These are phyloP conservation scores for Beauveria australis DNA, from an alignment of 2,329 filamentous ascomycete genomes.

Conservation along the genomic window DNA sequence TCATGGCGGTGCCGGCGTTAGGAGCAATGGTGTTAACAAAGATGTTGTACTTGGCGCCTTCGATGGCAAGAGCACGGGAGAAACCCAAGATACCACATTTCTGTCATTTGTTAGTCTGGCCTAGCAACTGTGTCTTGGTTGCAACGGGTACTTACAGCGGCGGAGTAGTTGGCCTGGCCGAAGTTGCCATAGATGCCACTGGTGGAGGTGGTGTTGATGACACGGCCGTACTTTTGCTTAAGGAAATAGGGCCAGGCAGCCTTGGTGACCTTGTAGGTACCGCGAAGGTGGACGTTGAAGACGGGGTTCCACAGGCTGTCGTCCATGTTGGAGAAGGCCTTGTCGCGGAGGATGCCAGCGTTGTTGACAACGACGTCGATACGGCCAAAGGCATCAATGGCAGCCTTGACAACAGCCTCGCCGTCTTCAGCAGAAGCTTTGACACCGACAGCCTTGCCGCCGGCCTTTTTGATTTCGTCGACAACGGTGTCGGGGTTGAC, in stretches of 20 bases:
- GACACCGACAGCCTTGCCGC: constrained; percentile 84
- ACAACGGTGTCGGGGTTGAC: constrained; percentile 85
- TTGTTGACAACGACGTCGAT: constrained; percentile 97
- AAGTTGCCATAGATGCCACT: constrained; percentile 99
- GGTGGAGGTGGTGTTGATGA: constrained; percentile 94
- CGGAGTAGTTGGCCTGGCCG: constrained; percentile 94
- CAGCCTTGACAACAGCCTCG: constrained; percentile 81
- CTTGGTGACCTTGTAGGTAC: constrained; percentile 95
- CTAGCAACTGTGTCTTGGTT: too few relatives aligned
- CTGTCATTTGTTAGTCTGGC: constrained; percentile 31
- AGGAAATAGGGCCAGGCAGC: constrained; percentile 96
- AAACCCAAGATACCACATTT: constrained; percentile 93
- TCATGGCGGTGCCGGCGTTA: constrained; percentile 95
- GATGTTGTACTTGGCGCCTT: constrained; percentile 97
- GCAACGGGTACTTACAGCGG: constrained; percentile 53
- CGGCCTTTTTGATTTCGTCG: constrained; percentile 80
- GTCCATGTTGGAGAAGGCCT: constrained; percentile 96
- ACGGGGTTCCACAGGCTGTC: constrained; percentile 90
- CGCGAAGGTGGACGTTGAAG: constrained; percentile 82
- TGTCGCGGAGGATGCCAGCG: constrained; percentile 93
- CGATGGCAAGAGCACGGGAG: constrained; percentile 83
- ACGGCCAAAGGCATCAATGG: constrained; percentile 87
- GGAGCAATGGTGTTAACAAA: constrained; percentile 96
- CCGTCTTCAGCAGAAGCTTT: constrained; percentile 93
- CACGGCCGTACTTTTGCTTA: constrained; percentile 96